phyloP scores from a whole-genome alignment of 2,329 filamentous ascomycete genomes.

The Stachybotrys elegans region DNA sequence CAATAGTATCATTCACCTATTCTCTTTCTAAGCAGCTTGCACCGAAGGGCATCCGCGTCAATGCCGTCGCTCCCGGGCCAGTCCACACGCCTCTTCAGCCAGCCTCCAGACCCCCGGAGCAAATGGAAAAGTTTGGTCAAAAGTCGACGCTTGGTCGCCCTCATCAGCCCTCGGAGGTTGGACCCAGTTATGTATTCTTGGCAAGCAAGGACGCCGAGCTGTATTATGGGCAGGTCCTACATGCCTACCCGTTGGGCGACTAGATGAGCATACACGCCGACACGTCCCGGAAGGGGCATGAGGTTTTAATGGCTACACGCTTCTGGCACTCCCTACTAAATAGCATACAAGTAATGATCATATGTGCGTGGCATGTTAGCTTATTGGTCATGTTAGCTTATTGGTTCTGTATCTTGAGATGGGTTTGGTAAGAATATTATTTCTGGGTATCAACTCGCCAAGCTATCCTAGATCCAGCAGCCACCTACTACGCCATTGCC shows the following conservation, averaged over 20 bases:
- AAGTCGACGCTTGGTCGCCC: conserved; percentile 29
- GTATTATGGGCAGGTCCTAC: conserved; percentile 33
- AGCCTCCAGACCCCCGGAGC: conserved; percentile 34
- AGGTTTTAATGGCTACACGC: too few species aligned
- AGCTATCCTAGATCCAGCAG: neutral
- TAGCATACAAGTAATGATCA: too few species aligned
- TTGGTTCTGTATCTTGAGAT: too few species aligned
- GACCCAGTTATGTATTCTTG: conserved; percentile 34
- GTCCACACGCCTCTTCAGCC: conserved; percentile 40
- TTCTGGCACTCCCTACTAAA: neutral
- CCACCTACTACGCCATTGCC: neutral
- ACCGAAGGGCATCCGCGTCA: conserved; percentile 54
- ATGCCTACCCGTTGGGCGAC: conserved; percentile 34
- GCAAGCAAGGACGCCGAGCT: conserved; percentile 33
- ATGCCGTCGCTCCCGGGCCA: conserved; percentile 36
- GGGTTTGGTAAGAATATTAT: too few species aligned
- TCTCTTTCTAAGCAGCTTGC: conserved; percentile 46
- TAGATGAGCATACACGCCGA: too few species aligned
- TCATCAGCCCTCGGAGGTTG: conserved; percentile 40
- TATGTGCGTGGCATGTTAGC: too few species aligned
- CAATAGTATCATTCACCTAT: conserved; percentile 51
- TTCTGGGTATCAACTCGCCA: too few species aligned
- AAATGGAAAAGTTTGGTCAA: conserved; percentile 39
- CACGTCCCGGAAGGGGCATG: too few species aligned
- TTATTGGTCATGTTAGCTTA: too few species aligned